Conservation (phyloP, 73 alveolate genomes). For the Tetrahymena borealis region DNA sequence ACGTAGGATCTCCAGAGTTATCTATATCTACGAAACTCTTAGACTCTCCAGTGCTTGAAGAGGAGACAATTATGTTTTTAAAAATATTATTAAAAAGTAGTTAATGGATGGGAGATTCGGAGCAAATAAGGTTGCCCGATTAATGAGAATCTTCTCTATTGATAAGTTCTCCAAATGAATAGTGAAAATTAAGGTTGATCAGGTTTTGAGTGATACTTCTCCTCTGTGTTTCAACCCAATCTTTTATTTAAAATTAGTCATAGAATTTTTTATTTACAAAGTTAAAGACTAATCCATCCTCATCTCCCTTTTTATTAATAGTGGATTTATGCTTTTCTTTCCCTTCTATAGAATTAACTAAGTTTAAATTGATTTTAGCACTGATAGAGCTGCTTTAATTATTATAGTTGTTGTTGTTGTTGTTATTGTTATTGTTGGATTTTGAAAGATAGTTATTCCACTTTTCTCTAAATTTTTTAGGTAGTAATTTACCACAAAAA, state of each 20-base stretch:
- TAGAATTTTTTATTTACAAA: neutral
- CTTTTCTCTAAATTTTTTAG: neutral
- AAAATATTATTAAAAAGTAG: neutral
- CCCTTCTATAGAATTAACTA: no score
- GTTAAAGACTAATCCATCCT: neutral
- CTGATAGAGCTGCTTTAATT: neutral
- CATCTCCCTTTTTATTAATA: neutral
- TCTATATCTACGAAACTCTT: neutral
- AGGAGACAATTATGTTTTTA: neutral
- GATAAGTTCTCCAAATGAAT: neutral
- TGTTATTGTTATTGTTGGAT: no score
- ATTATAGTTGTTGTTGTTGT: no score
- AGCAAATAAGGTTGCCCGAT: neutral
- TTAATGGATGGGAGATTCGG: neutral
- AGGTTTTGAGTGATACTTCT: neutral
- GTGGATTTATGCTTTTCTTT: no score
- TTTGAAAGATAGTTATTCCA: no score
- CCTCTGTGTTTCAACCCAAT: neutral
- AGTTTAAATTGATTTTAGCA: no score
- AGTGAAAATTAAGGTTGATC: neutral
- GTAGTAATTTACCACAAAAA: neutral
- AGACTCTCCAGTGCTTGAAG: neutral
- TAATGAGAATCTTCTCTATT: neutral
- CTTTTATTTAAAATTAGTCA: neutral
- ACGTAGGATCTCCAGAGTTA: neutral